A percentile compares a stretch with the other conserved stretches of the same genome.
These are phyloP conservation scores for Globisporangium mamillatum DNA, from an alignment of 352 stramenopile genomes.

Conservation along the genomic window DNA sequence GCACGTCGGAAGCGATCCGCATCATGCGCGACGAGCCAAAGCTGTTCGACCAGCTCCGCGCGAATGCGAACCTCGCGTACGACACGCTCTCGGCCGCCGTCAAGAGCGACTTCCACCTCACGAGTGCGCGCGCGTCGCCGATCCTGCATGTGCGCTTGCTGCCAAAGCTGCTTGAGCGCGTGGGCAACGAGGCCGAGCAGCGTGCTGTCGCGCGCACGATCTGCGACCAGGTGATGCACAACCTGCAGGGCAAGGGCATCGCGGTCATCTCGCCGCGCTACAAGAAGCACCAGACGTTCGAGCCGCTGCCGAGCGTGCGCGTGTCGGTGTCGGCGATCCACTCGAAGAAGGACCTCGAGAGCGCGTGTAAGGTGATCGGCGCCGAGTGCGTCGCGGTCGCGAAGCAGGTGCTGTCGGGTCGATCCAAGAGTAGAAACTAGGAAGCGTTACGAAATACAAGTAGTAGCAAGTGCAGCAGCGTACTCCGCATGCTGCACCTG, in stretches of 20 bases:
- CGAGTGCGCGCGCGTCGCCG: slow-evolving; percentile 60
- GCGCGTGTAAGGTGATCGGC: slow-evolving; percentile 54
- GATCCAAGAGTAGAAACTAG: slow-evolving; percentile 20
- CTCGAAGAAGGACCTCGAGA: slow-evolving; percentile 48
- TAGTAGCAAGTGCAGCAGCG: background rate
- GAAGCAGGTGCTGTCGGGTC: slow-evolving; percentile 38
- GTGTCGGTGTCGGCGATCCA: slow-evolving; percentile 75
- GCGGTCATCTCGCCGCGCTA: slow-evolving; percentile 73
- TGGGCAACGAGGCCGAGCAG: slow-evolving; percentile 47
- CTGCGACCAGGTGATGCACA: slow-evolving; percentile 64
- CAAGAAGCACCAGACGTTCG: slow-evolving; percentile 57
- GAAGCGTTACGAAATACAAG: background rate
- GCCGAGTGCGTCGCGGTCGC: slow-evolving; percentile 52
- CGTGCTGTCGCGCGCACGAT: slow-evolving; percentile 49
- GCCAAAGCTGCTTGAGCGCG: slow-evolving; percentile 32
- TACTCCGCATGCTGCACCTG: background rate
- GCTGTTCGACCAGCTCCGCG: slow-evolving; percentile 64
- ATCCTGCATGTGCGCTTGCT: slow-evolving; percentile 69
- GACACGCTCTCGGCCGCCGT: slow-evolving; percentile 39
- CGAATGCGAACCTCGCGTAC: slow-evolving; percentile 64
- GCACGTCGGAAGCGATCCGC: slow-evolving; percentile 80
- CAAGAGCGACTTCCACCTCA: slow-evolving; percentile 43
- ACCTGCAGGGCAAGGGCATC: slow-evolving; percentile 57
- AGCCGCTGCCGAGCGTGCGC: slow-evolving; percentile 70
- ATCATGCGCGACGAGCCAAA: slow-evolving; percentile 81